Evolutionary conservation across 1,284 basidiomycete species (phyloP).

Genomic region (Heterobasidion irregulare): DNA sequence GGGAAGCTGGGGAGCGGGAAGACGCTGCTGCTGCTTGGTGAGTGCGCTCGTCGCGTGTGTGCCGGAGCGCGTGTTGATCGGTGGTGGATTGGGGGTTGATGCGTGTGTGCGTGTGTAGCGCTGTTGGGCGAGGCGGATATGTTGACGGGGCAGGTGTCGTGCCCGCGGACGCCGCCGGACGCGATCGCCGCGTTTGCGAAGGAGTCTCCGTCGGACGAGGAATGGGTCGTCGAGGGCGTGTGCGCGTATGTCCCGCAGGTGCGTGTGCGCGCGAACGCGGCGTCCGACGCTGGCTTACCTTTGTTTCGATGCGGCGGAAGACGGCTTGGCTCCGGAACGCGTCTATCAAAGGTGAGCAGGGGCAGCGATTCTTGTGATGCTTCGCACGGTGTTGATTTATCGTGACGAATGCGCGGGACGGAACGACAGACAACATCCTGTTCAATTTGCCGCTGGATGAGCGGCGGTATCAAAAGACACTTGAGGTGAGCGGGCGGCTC

Average conservation of each 20-base stretch:
- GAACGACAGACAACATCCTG: slow-evolving; percentile 72
- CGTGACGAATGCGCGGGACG: neutral
- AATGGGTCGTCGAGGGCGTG: slow-evolving; percentile 73
- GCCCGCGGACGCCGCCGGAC: slow-evolving; percentile 80
- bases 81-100: neutral
- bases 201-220: slow-evolving; percentile 32
- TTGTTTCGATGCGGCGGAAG: slow-evolving; percentile 17
- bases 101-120: slow-evolving; percentile 29
- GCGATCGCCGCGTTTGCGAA: slow-evolving; percentile 53
- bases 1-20: slow-evolving; percentile 81
- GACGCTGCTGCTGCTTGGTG: slow-evolving; percentile 68
- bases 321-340: slow-evolving; percentile 86
- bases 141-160: slow-evolving; percentile 70
- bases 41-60: slow-evolving; percentile 10
- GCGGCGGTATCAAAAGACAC: slow-evolving; percentile 68
- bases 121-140: slow-evolving; percentile 90
- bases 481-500: slow-evolving; percentile 39
- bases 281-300: neutral
- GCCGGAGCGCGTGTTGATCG: neutral
- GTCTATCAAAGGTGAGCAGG: slow-evolving; percentile 66
- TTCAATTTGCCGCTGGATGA: slow-evolving; percentile 82
- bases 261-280: slow-evolving; percentile 3
- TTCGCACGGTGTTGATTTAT: neutral
- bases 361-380: neutral
- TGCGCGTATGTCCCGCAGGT: slow-evolving; percentile 94